Evolutionary conservation across 257 asterid species (phyloP).

Genomic region (Paraleonurus japonicus): DNA sequence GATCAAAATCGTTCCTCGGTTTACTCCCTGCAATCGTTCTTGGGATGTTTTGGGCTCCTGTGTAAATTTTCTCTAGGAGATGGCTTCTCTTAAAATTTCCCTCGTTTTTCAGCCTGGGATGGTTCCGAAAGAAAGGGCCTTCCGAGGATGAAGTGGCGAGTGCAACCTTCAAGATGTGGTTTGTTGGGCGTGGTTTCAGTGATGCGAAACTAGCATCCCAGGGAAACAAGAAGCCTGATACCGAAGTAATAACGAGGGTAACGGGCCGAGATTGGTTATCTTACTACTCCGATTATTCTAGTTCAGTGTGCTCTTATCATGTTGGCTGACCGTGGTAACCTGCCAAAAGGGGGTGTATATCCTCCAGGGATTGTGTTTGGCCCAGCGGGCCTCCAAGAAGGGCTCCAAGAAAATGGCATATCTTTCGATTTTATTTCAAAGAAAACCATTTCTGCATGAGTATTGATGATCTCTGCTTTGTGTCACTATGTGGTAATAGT

Average conservation of each 20-base stretch:
- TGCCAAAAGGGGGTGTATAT: slow-evolving; percentile 84
- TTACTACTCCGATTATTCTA: slow-evolving; percentile 73
- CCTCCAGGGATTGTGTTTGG: slow-evolving; percentile 94
- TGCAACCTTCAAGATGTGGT: slow-evolving; percentile 91
- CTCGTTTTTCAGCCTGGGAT: slow-evolving; percentile 62
- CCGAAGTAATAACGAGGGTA: slow-evolving; percentile 79
- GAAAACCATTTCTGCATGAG: slow-evolving; percentile 37
- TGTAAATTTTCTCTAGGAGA: slow-evolving; percentile 47
- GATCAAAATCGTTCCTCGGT: slow-evolving; percentile 51
- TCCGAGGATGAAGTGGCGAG: slow-evolving; percentile 77
- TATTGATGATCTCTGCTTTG: not conserved
- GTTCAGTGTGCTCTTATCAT: slow-evolving; percentile 73
- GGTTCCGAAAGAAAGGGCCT: slow-evolving; percentile 75
- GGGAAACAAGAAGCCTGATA: slow-evolving; percentile 55
- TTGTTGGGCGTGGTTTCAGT: slow-evolving; percentile 72
- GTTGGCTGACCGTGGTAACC: slow-evolving; percentile 48
- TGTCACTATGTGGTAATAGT: not conserved
- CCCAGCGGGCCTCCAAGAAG: slow-evolving; percentile 60
- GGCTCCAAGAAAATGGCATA: slow-evolving; percentile 74
- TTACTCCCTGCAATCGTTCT: slow-evolving; percentile 42
- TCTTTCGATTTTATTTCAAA: slow-evolving; percentile 74
- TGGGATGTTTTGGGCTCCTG: slow-evolving; percentile 52
- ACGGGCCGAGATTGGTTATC: slow-evolving; percentile 92
- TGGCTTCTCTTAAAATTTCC: slow-evolving; percentile 68
- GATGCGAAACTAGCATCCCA: slow-evolving; percentile 42